Percentiles rank a stretch among this genome's conserved stretches.
These are phyloP conservation scores for Ceratocystis colombiana DNA, from an alignment of 2,329 filamentous ascomycete genomes.

Conservation along the genomic window DNA sequence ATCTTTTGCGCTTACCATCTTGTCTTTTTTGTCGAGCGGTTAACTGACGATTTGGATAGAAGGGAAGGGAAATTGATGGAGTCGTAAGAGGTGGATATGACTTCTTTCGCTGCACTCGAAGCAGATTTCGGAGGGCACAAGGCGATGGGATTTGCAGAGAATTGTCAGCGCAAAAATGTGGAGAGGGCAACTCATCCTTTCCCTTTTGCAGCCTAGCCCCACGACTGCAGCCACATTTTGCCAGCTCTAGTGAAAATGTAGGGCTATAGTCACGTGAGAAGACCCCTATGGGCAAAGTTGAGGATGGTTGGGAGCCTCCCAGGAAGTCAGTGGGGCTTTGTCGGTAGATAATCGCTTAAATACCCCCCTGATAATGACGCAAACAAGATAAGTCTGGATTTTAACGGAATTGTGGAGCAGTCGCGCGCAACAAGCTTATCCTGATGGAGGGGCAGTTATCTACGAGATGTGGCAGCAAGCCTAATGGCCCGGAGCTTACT, in stretches of 20 bases:
- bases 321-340: background rate
- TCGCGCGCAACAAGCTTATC: background rate
- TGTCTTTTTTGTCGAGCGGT: slow-evolving; percentile 38
- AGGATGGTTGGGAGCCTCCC: background rate
- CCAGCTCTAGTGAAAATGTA: slow-evolving; percentile 20
- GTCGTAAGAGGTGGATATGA: slow-evolving; percentile 25
- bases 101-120: slow-evolving; percentile 24
- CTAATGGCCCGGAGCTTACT: background rate
- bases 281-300: background rate
- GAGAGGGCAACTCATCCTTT: slow-evolving; percentile 22
- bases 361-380: background rate
- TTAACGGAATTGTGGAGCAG: slow-evolving; percentile 7
- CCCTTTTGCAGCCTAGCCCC: slow-evolving; percentile 10
- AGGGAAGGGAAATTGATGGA: slow-evolving; percentile 24
- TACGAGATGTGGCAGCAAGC: slow-evolving; percentile 7
- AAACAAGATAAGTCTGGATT: background rate
- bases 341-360: background rate
- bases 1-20: slow-evolving; percentile 52
- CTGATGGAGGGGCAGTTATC: slow-evolving; percentile 12
- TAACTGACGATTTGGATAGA: slow-evolving; percentile 25
- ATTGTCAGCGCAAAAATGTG: slow-evolving; percentile 21
- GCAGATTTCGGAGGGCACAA: slow-evolving; percentile 25
- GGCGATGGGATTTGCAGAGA: slow-evolving; percentile 21
- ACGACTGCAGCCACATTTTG: slow-evolving; percentile 15
- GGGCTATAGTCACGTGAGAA: slow-evolving; percentile 22